phyloP scores from a whole-genome alignment of 352 stramenopile genomes.

The Phytophthora cryptogea region DNA sequence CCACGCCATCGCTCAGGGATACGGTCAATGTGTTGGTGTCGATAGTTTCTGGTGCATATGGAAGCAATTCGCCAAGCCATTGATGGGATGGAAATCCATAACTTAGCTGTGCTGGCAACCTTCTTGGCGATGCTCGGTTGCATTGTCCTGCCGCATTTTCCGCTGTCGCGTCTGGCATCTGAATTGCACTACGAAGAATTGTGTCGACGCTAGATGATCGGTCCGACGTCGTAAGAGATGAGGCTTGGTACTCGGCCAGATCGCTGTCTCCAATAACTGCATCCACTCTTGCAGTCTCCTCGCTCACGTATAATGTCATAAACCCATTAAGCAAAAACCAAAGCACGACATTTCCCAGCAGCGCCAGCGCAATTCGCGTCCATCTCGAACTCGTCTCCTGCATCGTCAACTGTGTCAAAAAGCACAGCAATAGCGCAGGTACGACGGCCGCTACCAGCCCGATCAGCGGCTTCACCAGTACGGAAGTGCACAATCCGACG shows the following conservation, averaged over 20 bases:
- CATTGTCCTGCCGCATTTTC: conserved; percentile 38
- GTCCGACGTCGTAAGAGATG: background rate
- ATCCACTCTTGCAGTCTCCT: conserved; percentile 27
- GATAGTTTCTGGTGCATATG: conserved; percentile 31
- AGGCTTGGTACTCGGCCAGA: conserved; percentile 19
- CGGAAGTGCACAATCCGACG: conserved; percentile 36
- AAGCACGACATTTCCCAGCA: conserved; percentile 45
- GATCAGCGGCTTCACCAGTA: conserved; percentile 55
- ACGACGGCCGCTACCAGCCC: conserved; percentile 49
- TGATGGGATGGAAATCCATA: conserved; percentile 56
- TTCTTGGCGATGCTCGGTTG: conserved; percentile 42
- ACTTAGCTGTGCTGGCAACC: conserved; percentile 43
- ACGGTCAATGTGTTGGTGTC: conserved; percentile 30
- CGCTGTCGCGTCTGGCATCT: conserved; percentile 26
- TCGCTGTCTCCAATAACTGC: conserved; percentile 38
- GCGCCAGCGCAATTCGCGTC: conserved; percentile 30
- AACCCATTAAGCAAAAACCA: conserved; percentile 76
- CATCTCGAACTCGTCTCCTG: conserved; percentile 35
- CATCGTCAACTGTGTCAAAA: conserved; percentile 59
- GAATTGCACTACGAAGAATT: conserved; percentile 44
- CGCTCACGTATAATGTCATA: conserved; percentile 55
- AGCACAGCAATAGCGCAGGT: conserved; percentile 58
- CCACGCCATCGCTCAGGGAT: conserved; percentile 14
- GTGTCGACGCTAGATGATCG: conserved; percentile 30
- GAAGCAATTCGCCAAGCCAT: conserved; percentile 48